These are phyloP conservation scores for Podila epicladia DNA, from an alignment of 192 early-diverging fungal genomes.

Conservation along the genomic window DNA sequence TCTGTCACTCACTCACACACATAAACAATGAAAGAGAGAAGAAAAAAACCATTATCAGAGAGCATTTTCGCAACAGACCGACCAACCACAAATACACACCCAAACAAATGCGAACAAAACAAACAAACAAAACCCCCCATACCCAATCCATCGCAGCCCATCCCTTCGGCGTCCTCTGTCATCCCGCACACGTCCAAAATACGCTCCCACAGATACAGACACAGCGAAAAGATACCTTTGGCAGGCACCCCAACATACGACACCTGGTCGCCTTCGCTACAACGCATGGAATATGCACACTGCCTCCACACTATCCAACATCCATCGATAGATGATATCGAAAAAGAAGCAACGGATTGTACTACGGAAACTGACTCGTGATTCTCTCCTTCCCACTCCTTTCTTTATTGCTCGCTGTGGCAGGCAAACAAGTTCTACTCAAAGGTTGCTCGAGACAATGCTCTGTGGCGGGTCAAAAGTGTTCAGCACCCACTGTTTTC, in stretches of 20 bases:
- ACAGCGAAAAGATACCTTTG: too few species aligned
- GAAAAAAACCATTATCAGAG: neutral
- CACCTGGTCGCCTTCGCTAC: neutral
- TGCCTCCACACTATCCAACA: neutral
- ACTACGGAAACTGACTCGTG: too few species aligned
- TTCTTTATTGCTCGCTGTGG: neutral
- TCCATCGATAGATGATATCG: neutral
- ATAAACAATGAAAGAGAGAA: neutral
- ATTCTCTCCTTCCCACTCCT: neutral
- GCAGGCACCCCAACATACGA: neutral
- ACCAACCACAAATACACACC: neutral
- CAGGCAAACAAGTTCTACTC: conserved; percentile 23
- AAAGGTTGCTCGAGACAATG: conserved; percentile 22
- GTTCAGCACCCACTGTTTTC: conserved; percentile 26
- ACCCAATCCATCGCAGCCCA: neutral
- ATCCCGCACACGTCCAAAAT: too few species aligned
- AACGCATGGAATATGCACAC: too few species aligned
- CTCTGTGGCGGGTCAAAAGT: conserved; percentile 41
- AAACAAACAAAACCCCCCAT: neutral
- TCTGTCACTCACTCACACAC: neutral
- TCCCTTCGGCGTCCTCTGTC: neutral
- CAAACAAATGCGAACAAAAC: neutral
- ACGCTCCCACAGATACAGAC: neutral
- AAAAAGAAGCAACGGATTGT: too few species aligned
- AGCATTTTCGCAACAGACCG: neutral